Base-by-base conservation (phyloP, 2,329 filamentous ascomycete genomes). In the Colletotrichum liriopes region DNA sequence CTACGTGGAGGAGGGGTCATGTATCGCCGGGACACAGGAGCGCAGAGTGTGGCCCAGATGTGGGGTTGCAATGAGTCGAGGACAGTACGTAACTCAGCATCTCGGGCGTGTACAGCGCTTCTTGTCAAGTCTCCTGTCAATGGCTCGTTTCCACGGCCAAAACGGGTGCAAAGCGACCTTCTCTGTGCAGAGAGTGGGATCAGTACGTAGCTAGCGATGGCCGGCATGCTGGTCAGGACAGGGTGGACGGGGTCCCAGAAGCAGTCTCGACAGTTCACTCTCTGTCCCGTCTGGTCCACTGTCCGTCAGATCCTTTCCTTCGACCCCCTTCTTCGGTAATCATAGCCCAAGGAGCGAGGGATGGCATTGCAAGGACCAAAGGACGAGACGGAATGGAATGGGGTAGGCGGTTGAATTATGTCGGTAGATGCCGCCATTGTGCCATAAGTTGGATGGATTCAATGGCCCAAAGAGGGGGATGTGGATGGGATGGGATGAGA, bases 31-130 rank as follows among this genome's bases (percentile, higher is more conserved):
- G 23, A 52, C 23, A 65, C 54, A 49, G 56, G 29, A 37, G 26
- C 35, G 56, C 32, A 56, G 58, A 45, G 56, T 43, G 64, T 67
- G 49, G 41, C 55, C 55, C 29, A 47, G 55, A 49, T 60, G 67
- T 67, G 67, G 63, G 67, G 63, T 64, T 56, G n/a, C 26, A 52
- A 64, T 62, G 63, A 71, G 67, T 67, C 47, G 63, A 71, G 60
- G 29, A 18, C 16, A 62, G 43, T 61, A 62, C 63, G 49, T 71
- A 67, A 62, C 47, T 49, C 47, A 14, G 39, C 29, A 65, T 61
- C 16, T 29, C 45, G 45, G 16, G 54, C 47, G 54, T 60, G 52
- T 58, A 47, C 35, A 45, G 51, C 51, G 54, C 59, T 37, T 60
- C 16, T n/a, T 16, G 23, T n/a, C 18, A 23, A 51, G 8, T 29